phyloP scores from a whole-genome alignment of 148 eudicot genomes.

The Diospyros kaki region DNA sequence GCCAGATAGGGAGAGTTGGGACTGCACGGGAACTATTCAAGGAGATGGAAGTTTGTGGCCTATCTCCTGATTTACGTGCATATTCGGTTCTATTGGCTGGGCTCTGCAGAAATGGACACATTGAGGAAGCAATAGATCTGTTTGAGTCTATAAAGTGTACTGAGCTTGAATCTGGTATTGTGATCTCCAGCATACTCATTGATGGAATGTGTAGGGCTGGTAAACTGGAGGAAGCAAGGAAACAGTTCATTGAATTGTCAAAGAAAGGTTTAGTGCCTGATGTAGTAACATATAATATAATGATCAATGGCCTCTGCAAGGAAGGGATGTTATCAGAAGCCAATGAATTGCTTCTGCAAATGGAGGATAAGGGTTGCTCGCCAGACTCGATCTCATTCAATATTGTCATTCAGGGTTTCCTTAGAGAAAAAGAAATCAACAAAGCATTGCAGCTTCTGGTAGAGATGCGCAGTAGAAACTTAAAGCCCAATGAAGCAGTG shows the following conservation, averaged over 20 bases:
- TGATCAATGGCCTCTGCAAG: conserved; percentile 28
- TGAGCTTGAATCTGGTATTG: conserved; percentile 17
- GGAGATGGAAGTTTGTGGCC: conserved; percentile 17
- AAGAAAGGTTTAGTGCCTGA: conserved; percentile 45
- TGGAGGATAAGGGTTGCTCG: conserved; percentile 14
- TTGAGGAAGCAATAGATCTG: conserved; percentile 25
- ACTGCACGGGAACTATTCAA: conserved; percentile 18
- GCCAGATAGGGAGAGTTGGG: conserved; percentile 16
- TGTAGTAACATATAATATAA: conserved; percentile 6
- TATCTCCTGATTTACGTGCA: conserved; percentile 21
- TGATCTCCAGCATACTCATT: conserved; percentile 21
- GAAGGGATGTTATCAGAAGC: conserved; percentile 20
- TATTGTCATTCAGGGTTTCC: conserved; percentile 25
- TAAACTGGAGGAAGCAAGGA: conserved; percentile 23
- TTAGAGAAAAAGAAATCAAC: neutral
- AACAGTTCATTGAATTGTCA: conserved; percentile 19
- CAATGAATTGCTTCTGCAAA: conserved; percentile 11
- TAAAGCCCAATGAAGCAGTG: conserved; percentile 10
- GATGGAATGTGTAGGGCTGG: conserved; percentile 31
- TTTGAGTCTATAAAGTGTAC: conserved; percentile 13
- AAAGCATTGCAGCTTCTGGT: conserved; percentile 7
- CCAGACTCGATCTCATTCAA: conserved; percentile 27
- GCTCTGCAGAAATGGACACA: conserved; percentile 31
- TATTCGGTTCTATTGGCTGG: conserved; percentile 29
- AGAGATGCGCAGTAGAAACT: conserved; percentile 7